Percentiles rank a stretch among this genome's conserved stretches.
phyloP scores from a whole-genome alignment of 306 rosid species.

The Parietaria judaica region DNA sequence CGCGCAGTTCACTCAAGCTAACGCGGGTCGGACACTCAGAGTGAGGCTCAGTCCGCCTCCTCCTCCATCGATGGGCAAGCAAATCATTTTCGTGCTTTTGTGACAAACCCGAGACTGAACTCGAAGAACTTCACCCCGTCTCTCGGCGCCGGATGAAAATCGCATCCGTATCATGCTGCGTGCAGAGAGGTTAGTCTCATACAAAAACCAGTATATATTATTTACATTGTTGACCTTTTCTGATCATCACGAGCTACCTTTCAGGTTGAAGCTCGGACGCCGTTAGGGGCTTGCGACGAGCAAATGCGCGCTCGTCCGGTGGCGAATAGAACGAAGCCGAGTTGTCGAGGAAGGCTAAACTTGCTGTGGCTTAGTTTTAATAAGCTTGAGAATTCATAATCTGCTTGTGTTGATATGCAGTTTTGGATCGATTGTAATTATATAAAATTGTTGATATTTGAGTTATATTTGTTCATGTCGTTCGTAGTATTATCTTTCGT shows the following conservation, averaged over 20 bases:
- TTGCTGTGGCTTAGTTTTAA: too few species aligned
- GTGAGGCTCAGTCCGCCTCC: neutral
- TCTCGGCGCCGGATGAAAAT: neutral
- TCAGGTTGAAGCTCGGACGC: neutral
- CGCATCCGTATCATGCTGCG: neutral
- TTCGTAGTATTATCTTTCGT: neutral
- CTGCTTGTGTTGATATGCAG: too few species aligned
- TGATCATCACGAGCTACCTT: too few species aligned
- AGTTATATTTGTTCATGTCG: too few species aligned
- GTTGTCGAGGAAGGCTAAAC: neutral
- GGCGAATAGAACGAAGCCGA: too few species aligned
- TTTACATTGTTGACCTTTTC: too few species aligned
- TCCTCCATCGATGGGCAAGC: neutral
- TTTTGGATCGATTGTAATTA: too few species aligned
- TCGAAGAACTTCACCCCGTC: too few species aligned
- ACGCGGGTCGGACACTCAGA: neutral
- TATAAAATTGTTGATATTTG: too few species aligned
- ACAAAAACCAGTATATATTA: neutral
- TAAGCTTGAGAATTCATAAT: too few species aligned
- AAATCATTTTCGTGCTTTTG: neutral
- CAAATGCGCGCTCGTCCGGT: too few species aligned
- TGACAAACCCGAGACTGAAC: neutral
- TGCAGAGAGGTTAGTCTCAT: neutral
- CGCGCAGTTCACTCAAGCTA: neutral
- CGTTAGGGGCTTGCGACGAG: too few species aligned